A percentile compares a stretch with the other conserved stretches of the same genome.
These are phyloP conservation scores for Cryoendolithus antarcticus DNA, from an alignment of 2,329 filamentous ascomycete genomes.

Conservation along the genomic window DNA sequence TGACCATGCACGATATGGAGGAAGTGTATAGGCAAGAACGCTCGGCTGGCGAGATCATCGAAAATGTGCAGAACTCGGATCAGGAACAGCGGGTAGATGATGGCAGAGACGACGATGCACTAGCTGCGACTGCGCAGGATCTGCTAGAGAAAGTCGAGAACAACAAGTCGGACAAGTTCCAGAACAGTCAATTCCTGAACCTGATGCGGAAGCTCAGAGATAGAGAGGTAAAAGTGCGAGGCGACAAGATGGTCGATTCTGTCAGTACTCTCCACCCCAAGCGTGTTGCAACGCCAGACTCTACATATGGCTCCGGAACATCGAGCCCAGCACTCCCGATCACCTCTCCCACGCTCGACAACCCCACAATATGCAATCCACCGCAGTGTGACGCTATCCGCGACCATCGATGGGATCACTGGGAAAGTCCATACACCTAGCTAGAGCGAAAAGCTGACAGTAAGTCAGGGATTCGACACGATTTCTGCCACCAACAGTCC, in stretches of 20 bases:
- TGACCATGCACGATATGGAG: constrained; percentile 1
- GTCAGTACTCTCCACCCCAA: constrained; percentile 18
- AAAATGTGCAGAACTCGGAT: background rate
- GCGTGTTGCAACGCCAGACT: constrained; percentile 10
- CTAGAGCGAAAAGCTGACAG: constrained; percentile 14
- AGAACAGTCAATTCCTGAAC: constrained; percentile 61
- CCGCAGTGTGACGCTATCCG: constrained; percentile 6
- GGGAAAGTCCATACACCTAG: constrained; percentile 20
- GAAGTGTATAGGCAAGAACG: background rate
- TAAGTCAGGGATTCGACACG: constrained; percentile 14
- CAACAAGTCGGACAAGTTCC: constrained; percentile 62
- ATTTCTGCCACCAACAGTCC: constrained; percentile 13
- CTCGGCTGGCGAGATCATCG: background rate
- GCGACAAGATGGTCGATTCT: constrained; percentile 52
- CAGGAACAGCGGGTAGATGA: constrained; percentile 32
- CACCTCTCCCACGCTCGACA: constrained; percentile 1
- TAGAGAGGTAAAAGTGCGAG: constrained; percentile 59
- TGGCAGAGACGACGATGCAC: constrained; percentile 57
- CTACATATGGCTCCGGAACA: constrained; percentile 9
- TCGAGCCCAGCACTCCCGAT: constrained; percentile 5
- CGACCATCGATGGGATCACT: constrained; percentile 22
- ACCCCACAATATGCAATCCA: constrained; percentile 4
- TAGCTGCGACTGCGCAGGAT: constrained; percentile 59
- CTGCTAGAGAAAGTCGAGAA: constrained; percentile 57
- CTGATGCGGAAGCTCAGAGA: constrained; percentile 67